Conservation (phyloP, 169 alveolate species). For the Eimeria acervulina region DNA sequence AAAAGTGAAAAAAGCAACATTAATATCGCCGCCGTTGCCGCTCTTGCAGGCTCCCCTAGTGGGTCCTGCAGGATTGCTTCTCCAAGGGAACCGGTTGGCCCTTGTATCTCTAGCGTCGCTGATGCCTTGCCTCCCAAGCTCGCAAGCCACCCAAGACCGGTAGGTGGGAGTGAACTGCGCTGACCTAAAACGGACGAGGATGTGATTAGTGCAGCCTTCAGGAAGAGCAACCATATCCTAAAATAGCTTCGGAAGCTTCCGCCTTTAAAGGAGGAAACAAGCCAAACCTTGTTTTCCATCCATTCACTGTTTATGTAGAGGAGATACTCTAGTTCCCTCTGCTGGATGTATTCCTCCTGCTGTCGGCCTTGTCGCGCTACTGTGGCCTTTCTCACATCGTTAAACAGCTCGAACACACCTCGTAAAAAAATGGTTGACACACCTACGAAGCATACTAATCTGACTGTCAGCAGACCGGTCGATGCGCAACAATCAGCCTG, state of each 20-base stretch:
- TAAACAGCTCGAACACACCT: not conserved
- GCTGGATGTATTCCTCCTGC: slow-evolving; percentile 61
- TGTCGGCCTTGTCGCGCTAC: slow-evolving; percentile 42
- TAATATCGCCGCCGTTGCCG: slow-evolving; percentile 2
- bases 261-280: slow-evolving; percentile 65
- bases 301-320: slow-evolving; percentile 48
- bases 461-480: not conserved
- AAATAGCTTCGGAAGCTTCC: slow-evolving; percentile 41
- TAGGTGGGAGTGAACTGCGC: not conserved
- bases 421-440: not conserved
- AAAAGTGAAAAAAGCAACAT: not conserved
- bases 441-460: not conserved
- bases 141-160: slow-evolving; percentile 52
- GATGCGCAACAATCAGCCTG: slow-evolving; percentile 41
- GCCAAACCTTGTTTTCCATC: slow-evolving; percentile 69
- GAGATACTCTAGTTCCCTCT: slow-evolving; percentile 41
- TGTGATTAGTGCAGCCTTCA: slow-evolving; percentile 44
- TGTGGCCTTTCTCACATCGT: slow-evolving; percentile 37
- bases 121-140: not conserved
- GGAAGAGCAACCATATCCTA: slow-evolving; percentile 43
- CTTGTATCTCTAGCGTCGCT: not conserved
- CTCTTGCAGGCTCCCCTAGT: slow-evolving; percentile 37
- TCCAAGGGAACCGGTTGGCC: not conserved
- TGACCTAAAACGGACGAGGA: slow-evolving; percentile 42
- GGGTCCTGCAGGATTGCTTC: slow-evolving; percentile 23